Evolutionary conservation across 129 eudicot species (phyloP).

Genomic region (Ambrosia trifida): DNA sequence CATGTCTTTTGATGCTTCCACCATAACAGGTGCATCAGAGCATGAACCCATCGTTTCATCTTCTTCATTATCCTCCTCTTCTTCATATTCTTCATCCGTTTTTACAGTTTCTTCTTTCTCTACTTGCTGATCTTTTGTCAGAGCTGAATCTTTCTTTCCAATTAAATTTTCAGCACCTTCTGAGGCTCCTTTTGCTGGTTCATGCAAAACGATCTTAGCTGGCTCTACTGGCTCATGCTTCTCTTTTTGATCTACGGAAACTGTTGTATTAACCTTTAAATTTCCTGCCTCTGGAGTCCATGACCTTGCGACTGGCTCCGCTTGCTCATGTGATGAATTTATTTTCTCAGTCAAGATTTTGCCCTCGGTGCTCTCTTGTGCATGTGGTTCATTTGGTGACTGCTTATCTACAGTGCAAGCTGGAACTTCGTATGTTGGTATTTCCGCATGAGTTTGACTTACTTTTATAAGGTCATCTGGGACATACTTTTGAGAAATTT

Average conservation of each 20-base stretch:
- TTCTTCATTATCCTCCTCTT: constrained; percentile 43
- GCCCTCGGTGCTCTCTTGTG: constrained; percentile 32
- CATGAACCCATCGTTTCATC: constrained; percentile 33
- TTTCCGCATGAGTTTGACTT: constrained; percentile 23
- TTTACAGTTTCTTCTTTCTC: constrained; percentile 37
- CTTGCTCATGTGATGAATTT: constrained; percentile 26
- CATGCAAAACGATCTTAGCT: constrained; percentile 18
- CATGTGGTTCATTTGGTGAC: too few relatives aligned
- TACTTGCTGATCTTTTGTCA: constrained; percentile 26
- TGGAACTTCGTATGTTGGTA: constrained; percentile 22
- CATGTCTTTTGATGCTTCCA: constrained; percentile 56
- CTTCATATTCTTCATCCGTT: constrained; percentile 51
- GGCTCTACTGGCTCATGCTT: constrained; percentile 33
- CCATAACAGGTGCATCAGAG: constrained; percentile 56
- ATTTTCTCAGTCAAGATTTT: constrained; percentile 21
- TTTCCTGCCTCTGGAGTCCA: constrained; percentile 22
- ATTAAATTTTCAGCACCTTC: constrained; percentile 21
- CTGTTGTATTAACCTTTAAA: constrained; percentile 17
- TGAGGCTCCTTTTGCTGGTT: constrained; percentile 26
- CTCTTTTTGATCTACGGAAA: constrained; percentile 30
- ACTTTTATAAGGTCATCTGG: constrained; percentile 22
- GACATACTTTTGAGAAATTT: constrained; percentile 21
- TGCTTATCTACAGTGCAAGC: constrained; percentile 16
- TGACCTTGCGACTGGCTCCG: constrained; percentile 21
- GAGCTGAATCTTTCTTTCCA: constrained; percentile 24